Evolutionary conservation across 139 green algal species (phyloP).

Genomic region (Chlorella sp.): DNA sequence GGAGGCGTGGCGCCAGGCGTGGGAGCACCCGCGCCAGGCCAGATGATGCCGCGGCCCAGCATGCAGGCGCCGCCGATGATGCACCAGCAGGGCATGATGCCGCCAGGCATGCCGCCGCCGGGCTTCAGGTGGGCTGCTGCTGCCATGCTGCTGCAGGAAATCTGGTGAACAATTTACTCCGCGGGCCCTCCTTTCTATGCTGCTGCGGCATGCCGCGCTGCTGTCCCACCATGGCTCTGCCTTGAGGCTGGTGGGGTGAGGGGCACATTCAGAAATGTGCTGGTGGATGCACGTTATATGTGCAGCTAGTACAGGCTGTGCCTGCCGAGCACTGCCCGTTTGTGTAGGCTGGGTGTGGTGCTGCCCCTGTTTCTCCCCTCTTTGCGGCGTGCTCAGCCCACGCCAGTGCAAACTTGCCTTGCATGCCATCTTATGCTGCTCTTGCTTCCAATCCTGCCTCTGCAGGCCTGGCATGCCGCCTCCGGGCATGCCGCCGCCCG

Average conservation of each 20-base stretch:
- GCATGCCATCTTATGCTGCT: not conserved
- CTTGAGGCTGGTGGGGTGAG: not conserved
- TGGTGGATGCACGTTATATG: not conserved
- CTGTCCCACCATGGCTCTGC: not conserved
- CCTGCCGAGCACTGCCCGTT: not conserved
- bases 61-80: constrained; percentile 67
- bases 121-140: constrained; percentile 26
- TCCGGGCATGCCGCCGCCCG: constrained; percentile 39
- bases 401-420: not conserved
- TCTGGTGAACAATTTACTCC: no score
- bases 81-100: constrained; percentile 43
- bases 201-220: not conserved
- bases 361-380: not conserved
- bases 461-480: constrained; percentile 45
- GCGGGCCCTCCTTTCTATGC: no score
- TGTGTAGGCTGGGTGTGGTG: not conserved
- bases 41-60: constrained; percentile 93
- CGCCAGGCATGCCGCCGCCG: constrained; percentile 58
- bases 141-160: no score
- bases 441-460: not conserved
- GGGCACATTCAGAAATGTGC: not conserved
- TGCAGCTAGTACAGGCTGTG: not conserved
- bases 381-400: no score
- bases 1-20: constrained; percentile 87
- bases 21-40: constrained; percentile 85